Conservation (phyloP, 2,329 filamentous ascomycete species). For the Fusarium longipes region DNA sequence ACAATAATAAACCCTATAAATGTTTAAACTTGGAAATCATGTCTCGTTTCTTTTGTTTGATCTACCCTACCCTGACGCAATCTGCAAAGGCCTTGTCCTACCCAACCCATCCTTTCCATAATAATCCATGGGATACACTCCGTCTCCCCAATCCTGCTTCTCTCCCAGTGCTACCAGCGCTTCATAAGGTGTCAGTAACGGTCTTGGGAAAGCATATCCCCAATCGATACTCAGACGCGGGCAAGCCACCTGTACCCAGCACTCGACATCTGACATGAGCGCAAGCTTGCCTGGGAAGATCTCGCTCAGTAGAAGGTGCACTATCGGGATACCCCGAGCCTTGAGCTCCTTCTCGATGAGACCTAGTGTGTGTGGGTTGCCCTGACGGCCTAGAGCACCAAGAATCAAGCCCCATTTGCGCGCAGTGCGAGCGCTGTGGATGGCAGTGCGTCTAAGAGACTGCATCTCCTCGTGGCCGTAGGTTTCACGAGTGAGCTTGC, state of each 20-base stretch:
- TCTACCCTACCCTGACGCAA: slow-evolving; percentile 39
- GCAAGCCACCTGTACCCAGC: slow-evolving; percentile 98
- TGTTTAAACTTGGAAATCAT: not conserved
- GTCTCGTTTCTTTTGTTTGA: slow-evolving; percentile 9
- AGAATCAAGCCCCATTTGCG: slow-evolving; percentile 95
- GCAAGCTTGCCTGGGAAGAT: slow-evolving; percentile 97
- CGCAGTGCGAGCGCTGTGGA: slow-evolving; percentile 78
- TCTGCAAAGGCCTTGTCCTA: slow-evolving; percentile 69
- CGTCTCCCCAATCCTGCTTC: slow-evolving; percentile 78
- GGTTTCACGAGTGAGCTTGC: slow-evolving; percentile 88
- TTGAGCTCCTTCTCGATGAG: slow-evolving; percentile 84
- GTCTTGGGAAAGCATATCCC: slow-evolving; percentile 94
- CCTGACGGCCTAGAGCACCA: slow-evolving; percentile 90
- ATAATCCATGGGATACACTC: slow-evolving; percentile 97
- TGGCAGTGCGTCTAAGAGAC: slow-evolving; percentile 79
- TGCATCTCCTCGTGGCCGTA: slow-evolving; percentile 96
- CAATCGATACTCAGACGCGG: slow-evolving; percentile 98
- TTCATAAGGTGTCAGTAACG: slow-evolving; percentile 93
- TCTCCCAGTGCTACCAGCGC: slow-evolving; percentile 89
- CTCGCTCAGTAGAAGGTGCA: slow-evolving; percentile 90
- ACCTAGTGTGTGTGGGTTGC: slow-evolving; percentile 91
- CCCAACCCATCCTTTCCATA: slow-evolving; percentile 93
- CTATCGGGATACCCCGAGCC: slow-evolving; percentile 78
- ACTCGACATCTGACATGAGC: slow-evolving; percentile 93
- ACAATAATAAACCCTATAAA: not conserved